Percentiles rank a stretch among this genome's conserved stretches.
These are phyloP conservation scores for Rhizophora apiculata DNA, from an alignment of 345 rosid species.

Conservation along the genomic window DNA sequence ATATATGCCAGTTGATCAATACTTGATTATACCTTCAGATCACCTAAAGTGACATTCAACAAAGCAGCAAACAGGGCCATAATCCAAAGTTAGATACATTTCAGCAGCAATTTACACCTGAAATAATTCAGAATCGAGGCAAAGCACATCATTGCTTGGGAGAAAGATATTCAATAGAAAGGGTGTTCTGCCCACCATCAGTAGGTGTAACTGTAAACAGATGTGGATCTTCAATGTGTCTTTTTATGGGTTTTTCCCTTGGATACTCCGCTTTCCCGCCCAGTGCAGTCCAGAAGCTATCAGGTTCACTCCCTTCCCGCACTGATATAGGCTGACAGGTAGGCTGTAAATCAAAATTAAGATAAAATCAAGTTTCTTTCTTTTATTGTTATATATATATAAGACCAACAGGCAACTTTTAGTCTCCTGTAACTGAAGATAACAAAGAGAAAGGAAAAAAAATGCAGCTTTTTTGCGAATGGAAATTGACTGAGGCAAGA, in stretches of 20 bases:
- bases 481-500: too few relatives aligned
- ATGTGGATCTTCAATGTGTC: slow-evolving; percentile 60
- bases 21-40: slow-evolving; percentile 58
- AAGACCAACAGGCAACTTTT: neutral
- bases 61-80: slow-evolving; percentile 40
- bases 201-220: slow-evolving; percentile 40
- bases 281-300: slow-evolving; percentile 69
- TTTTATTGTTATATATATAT: neutral
- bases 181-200: slow-evolving; percentile 48
- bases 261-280: slow-evolving; percentile 81
- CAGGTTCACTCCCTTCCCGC: slow-evolving; percentile 84
- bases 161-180: slow-evolving; percentile 26
- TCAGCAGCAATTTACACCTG: slow-evolving; percentile 35
- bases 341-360: slow-evolving; percentile 47
- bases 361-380: neutral
- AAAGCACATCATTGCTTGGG: slow-evolving; percentile 36
- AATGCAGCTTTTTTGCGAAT: too few relatives aligned
- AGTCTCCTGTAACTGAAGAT: too few relatives aligned
- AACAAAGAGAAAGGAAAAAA: too few relatives aligned
- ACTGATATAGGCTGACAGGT: slow-evolving; percentile 62
- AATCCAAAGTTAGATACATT: slow-evolving; percentile 41
- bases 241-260: slow-evolving; percentile 48
- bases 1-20: slow-evolving; percentile 9
- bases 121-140: slow-evolving; percentile 45
- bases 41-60: slow-evolving; percentile 53